Conservation (phyloP, 2,329 filamentous ascomycete genomes). For the Paracoccidioides brasiliensis region DNA sequence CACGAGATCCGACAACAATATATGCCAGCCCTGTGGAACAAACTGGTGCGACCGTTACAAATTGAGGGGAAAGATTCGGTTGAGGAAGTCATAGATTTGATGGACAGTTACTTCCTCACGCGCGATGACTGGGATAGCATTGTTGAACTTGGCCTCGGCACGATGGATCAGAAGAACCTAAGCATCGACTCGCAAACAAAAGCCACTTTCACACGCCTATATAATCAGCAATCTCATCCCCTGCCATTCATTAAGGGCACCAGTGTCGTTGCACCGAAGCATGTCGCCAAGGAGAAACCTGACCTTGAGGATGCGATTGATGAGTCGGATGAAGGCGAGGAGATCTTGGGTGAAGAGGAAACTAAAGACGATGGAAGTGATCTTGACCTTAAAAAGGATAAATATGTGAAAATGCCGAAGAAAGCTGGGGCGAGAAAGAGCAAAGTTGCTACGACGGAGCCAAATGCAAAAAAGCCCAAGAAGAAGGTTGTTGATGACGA, state of each 20-base stretch:
- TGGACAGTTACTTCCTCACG: conserved; percentile 95
- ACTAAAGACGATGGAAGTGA: conserved; percentile 56
- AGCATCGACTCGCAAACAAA: conserved; percentile 79
- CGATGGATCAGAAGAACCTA: conserved; percentile 61
- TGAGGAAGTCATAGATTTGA: conserved; percentile 73
- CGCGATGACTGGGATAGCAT: conserved; percentile 91
- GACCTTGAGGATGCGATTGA: conserved; percentile 95
- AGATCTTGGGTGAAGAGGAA: conserved; percentile 39
- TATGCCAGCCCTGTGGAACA: conserved; percentile 73
- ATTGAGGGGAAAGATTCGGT: conserved; percentile 71
- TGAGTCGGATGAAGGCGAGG: conserved; percentile 68
- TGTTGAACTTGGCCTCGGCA: conserved; percentile 77
- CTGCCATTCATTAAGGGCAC: conserved; percentile 93
- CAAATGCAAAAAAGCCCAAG: conserved; percentile 21
- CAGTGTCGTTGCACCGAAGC: conserved; percentile 59
- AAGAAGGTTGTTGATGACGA: conserved; percentile 23
- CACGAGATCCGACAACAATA: conserved; percentile 94
- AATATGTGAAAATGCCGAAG: conserved; percentile 85
- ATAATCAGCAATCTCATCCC: conserved; percentile 76
- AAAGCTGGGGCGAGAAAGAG: conserved; percentile 33
- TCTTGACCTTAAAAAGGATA: conserved; percentile 81
- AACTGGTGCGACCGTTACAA: conserved; percentile 61
- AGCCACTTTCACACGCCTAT: conserved; percentile 76
- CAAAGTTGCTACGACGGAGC: conserved; percentile 2
- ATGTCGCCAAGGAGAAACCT: conserved; percentile 59